Evolutionary conservation across 371 early-diverging fungal species (phyloP).

Genomic region (Mucor velutinosus): DNA sequence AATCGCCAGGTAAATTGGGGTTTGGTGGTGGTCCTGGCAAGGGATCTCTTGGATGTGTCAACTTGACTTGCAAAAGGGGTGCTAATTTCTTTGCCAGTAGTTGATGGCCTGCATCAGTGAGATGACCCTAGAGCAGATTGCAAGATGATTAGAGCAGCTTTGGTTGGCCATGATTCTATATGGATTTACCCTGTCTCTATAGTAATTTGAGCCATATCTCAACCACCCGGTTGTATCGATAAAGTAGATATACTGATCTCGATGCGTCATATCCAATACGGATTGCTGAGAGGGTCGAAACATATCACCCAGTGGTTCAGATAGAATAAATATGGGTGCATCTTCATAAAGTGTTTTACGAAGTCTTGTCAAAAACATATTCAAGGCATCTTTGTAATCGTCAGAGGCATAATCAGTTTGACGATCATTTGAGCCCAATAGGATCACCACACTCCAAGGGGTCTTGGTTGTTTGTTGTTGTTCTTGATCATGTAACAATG

Average conservation of each 20-base stretch:
- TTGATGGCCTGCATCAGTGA: slow-evolving; percentile 43
- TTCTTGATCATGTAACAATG: slow-evolving; percentile 4
- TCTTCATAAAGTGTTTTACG: slow-evolving; percentile 12
- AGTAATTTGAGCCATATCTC: slow-evolving; percentile 33
- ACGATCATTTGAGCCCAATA: slow-evolving; percentile 28
- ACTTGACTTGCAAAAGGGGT: slow-evolving; percentile 34
- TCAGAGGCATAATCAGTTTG: slow-evolving; percentile 12
- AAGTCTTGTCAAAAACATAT: slow-evolving; percentile 7
- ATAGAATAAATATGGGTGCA: slow-evolving; percentile 40
- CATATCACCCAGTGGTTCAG: slow-evolving; percentile 45
- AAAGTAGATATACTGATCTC: slow-evolving; percentile 39
- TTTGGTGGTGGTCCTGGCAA: slow-evolving; percentile 46
- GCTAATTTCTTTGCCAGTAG: slow-evolving; percentile 36
- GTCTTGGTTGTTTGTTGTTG: slow-evolving; percentile 11
- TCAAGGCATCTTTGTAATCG: slow-evolving; percentile 8
- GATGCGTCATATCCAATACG: slow-evolving; percentile 26
- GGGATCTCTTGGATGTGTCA: slow-evolving; percentile 34
- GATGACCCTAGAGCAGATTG: slow-evolving; percentile 20
- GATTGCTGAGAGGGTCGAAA: slow-evolving; percentile 43
- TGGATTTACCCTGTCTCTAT: slow-evolving; percentile 25
- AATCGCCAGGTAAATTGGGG: slow-evolving; percentile 44
- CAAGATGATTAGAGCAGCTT: not conserved
- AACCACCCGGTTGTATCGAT: slow-evolving; percentile 50
- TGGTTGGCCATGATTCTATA: not conserved
- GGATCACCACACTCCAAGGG: slow-evolving; percentile 20